phyloP scores from a whole-genome alignment of 495 filamentous ascomycete species.

The Aspergillus kassunensis region DNA sequence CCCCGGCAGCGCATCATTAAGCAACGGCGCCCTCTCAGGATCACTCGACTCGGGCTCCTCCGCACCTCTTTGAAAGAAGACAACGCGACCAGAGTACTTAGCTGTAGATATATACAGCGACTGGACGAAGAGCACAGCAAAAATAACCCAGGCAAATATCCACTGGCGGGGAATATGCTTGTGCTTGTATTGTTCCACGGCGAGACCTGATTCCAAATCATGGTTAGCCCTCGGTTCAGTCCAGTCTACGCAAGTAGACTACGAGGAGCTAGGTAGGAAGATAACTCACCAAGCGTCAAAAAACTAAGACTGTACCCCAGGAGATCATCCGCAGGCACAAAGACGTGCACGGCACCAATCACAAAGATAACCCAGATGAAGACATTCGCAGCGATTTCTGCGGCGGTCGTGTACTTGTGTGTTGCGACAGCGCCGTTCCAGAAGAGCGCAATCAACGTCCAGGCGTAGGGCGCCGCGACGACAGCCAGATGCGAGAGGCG shows the following conservation, averaged over 20 bases:
- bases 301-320: slow-evolving; percentile 75
- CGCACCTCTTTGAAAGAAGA: slow-evolving; percentile 35
- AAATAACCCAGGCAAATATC: slow-evolving; percentile 87
- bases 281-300: slow-evolving; percentile 55
- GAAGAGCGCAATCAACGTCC: slow-evolving; percentile 77
- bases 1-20: slow-evolving; percentile 26
- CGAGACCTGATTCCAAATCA: slow-evolving; percentile 49
- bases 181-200: slow-evolving; percentile 67
- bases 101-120: slow-evolving; percentile 62
- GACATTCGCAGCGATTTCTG: slow-evolving; percentile 75
- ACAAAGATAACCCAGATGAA: slow-evolving; percentile 78
- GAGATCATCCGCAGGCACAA: slow-evolving; percentile 71
- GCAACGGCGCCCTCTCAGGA: slow-evolving; percentile 41
- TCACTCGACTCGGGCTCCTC: slow-evolving; percentile 34
- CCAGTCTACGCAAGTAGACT: not conserved
- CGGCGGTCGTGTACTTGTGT: slow-evolving; percentile 52
- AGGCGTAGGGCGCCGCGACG: slow-evolving; percentile 74
- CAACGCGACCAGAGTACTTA: slow-evolving; percentile 54
- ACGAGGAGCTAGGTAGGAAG: not conserved
- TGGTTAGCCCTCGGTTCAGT: slow-evolving; percentile 9
- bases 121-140: slow-evolving; percentile 64
- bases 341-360: slow-evolving; percentile 68
- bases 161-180: slow-evolving; percentile 76
- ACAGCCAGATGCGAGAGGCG: slow-evolving; percentile 69
- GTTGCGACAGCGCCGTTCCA: slow-evolving; percentile 84